Conservation (phyloP, 2,329 filamentous ascomycete genomes). For the Fusarium equiseti region DNA sequence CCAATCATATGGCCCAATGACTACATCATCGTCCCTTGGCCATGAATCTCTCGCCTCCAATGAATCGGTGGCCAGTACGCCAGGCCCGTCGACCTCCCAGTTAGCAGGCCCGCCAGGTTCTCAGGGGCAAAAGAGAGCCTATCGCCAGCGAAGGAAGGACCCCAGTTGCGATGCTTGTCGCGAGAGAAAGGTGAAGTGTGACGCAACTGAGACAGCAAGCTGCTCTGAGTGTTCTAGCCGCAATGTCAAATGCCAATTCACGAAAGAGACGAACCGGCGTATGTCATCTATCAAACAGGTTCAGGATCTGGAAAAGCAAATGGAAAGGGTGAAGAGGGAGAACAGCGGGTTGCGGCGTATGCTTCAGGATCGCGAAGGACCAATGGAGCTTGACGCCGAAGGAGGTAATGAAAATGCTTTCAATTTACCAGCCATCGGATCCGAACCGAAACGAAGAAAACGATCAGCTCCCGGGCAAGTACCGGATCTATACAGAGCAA, state of each 20-base stretch:
- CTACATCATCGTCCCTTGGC: constrained; percentile 63
- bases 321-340: constrained; percentile 82
- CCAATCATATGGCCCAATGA: constrained; percentile 66
- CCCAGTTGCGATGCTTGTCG: constrained; percentile 97
- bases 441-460: constrained; percentile 73
- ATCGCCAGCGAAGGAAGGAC: constrained; percentile 94
- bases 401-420: constrained; percentile 62
- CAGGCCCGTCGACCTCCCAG: constrained; percentile 56
- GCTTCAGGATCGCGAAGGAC: constrained; percentile 64
- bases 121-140: constrained; percentile 89
- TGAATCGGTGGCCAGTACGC: constrained; percentile 68
- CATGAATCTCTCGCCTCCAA: constrained; percentile 71
- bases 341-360: constrained; percentile 79
- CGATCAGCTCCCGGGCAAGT: constrained; percentile 72
- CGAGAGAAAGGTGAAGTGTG: constrained; percentile 88
- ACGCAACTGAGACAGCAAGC: constrained; percentile 94
- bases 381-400: constrained; percentile 63
- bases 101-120: constrained; percentile 56
- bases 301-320: constrained; percentile 94
- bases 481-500: constrained; percentile 77
- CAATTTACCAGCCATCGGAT: constrained; percentile 73
- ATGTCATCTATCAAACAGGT: constrained; percentile 99
- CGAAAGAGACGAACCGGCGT: constrained; percentile 96
- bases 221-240: constrained; percentile 98
- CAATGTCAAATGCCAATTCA: constrained; percentile 98